These are phyloP conservation scores for Niebla homalea DNA, from an alignment of 495 filamentous ascomycete genomes.

Conservation along the genomic window DNA sequence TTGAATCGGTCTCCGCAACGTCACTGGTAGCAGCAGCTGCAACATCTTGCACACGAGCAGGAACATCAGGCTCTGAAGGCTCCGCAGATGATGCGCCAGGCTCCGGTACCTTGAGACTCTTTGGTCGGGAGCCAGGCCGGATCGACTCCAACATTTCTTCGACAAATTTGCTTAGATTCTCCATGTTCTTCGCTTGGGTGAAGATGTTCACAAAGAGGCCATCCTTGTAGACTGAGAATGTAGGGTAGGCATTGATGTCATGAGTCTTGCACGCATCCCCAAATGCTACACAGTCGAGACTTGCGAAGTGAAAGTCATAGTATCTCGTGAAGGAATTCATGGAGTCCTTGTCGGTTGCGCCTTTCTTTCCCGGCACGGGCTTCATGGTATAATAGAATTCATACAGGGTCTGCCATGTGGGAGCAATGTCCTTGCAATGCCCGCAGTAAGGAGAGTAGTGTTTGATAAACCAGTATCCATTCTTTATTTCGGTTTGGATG, in stretches of 20 bases:
- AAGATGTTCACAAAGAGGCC: slow-evolving; percentile 51
- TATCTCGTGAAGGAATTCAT: slow-evolving; percentile 53
- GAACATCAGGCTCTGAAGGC: slow-evolving; percentile 5
- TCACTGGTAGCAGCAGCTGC: slow-evolving; percentile 30
- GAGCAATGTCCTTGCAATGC: slow-evolving; percentile 71
- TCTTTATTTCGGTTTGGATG: slow-evolving; percentile 43
- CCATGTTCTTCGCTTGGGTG: slow-evolving; percentile 47
- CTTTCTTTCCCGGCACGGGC: slow-evolving; percentile 37
- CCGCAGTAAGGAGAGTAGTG: slow-evolving; percentile 63
- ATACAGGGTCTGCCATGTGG: slow-evolving; percentile 83
- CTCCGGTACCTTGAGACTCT: slow-evolving; percentile 44
- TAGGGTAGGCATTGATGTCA: slow-evolving; percentile 54
- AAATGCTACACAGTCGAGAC: slow-evolving; percentile 70
- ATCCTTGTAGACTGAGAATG: slow-evolving; percentile 70
- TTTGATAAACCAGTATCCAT: slow-evolving; percentile 65
- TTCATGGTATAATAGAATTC: slow-evolving; percentile 95
- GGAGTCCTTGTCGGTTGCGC: slow-evolving; percentile 32
- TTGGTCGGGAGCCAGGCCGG: slow-evolving; percentile 64
- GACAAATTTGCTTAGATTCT: slow-evolving; percentile 48
- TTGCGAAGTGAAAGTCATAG: slow-evolving; percentile 83
- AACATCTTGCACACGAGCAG: slow-evolving; percentile 26
- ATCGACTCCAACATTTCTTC: slow-evolving; percentile 67
- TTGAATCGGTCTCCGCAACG: slow-evolving; percentile 14
- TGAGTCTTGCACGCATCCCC: slow-evolving; percentile 58
- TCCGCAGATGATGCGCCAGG: slow-evolving; percentile 40